Percentiles rank a stretch among this genome's conserved stretches.
Conservation (phyloP, 2,329 filamentous ascomycete species). For the Pestalotiopsis sp. region DNA sequence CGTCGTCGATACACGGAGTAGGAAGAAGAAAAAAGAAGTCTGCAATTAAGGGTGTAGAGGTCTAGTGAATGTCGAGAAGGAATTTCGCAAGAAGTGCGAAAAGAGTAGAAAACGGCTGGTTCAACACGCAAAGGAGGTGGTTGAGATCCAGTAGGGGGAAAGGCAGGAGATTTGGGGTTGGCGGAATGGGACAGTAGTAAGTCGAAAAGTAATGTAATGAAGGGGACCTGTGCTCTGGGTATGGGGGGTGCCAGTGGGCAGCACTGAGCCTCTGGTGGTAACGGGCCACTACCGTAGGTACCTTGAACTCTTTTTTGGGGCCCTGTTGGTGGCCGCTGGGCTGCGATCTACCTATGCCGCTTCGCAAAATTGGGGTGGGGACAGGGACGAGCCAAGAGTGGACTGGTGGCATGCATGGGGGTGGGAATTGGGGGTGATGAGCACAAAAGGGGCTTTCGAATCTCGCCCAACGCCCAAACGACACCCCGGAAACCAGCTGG, state of each 20-base stretch:
- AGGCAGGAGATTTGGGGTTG: slow-evolving; percentile 9
- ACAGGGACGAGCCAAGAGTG: slow-evolving; percentile 1
- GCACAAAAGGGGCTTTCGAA: slow-evolving; percentile 11
- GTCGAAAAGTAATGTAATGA: slow-evolving; percentile 2
- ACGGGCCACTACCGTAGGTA: slow-evolving; percentile 1
- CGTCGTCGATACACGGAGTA: neutral
- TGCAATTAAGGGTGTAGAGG: slow-evolving; percentile 12
- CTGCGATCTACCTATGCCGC: slow-evolving; percentile 1
- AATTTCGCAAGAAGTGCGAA: neutral
- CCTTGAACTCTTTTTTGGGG: slow-evolving; percentile 4
- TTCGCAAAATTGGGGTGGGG: slow-evolving; percentile 10
- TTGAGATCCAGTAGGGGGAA: slow-evolving; percentile 10
- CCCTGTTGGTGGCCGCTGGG: neutral
- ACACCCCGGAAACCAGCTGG: neutral
- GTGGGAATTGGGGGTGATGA: neutral
- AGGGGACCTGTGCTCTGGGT: slow-evolving; percentile 8
- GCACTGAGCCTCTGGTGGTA: neutral
- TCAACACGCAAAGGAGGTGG: slow-evolving; percentile 12
- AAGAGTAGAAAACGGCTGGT: slow-evolving; percentile 7
- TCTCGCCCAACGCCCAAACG: neutral
- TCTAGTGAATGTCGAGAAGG: slow-evolving; percentile 13
- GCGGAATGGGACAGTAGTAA: slow-evolving; percentile 5
- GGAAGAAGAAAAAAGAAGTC: neutral
- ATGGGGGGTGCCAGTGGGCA: neutral
- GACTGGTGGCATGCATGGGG: slow-evolving; percentile 7